Base-by-base conservation (phyloP, 2,329 filamentous ascomycete species). In the Iodosphaeria phyllophila region DNA sequence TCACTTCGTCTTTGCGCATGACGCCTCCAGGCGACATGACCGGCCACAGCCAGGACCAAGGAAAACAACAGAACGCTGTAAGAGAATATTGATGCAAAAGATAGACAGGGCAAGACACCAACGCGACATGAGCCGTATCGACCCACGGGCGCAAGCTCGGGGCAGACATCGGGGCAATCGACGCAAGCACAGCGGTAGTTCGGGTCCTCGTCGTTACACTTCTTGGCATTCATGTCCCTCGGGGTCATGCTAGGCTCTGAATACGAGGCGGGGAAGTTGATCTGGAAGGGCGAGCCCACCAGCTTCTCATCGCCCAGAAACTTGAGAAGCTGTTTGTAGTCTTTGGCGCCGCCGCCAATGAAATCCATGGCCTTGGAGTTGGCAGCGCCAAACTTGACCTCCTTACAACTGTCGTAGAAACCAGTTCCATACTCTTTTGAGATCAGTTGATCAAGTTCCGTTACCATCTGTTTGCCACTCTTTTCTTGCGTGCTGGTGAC, bases 351-450 rank as follows among this genome's bases (percentile, higher is more conserved):
- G 10, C 89, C 89, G 16, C 89, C 91, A 32, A 98, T 95, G 38
- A 98, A 73, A 39, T 86, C 76, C 66, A 98, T 98, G 10, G 86
- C 89, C 41, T 76, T 83, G 31, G 79, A 76, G 43, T 92, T 92
- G 20, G 86, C 84, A 5, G 84, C 77, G 18, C 89, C 89, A 41
- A 95, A 93, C 46, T 98, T 98, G 51, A 98, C 86, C 47, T 98
- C 83, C 52, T 95, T 95, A 58, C 89, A 98, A 52, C 89, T 98
- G 50, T 92, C 66, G 47, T 84, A 98, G 54, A 98, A 91, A 2
- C 78, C 83, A 6, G 67, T 62, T 21, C 82, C 84, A 46, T 91
- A 95, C 26, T 76, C 61, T 28, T 83, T 62, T 3, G 82, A 80
- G 37, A 93, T 71, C 5, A 95, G 56, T 42, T 93, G 86, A 43